Evolutionary conservation across 2,329 filamentous ascomycete genomes (phyloP).

Genomic region (Aspergillus tanneri): DNA sequence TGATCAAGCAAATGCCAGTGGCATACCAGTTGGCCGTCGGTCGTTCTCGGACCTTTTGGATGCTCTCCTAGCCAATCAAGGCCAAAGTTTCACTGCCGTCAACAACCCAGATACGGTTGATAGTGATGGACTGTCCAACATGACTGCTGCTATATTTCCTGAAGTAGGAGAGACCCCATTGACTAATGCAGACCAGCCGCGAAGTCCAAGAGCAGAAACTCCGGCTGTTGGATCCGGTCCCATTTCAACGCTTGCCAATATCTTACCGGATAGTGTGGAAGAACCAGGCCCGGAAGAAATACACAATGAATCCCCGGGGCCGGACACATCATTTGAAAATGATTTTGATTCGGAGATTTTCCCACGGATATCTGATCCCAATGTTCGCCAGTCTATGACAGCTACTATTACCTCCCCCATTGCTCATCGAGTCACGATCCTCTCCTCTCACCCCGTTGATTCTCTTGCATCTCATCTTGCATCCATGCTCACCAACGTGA

Average conservation of each 20-base stretch:
- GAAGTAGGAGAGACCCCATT: conserved; percentile 12
- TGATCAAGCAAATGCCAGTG: conserved; percentile 16
- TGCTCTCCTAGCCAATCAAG: conserved; percentile 32
- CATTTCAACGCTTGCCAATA: conserved; percentile 19
- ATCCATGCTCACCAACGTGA: conserved; percentile 35
- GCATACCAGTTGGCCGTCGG: conserved; percentile 22
- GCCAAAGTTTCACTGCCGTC: conserved; percentile 19
- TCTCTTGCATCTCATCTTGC: conserved; percentile 44
- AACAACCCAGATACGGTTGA: conserved; percentile 20
- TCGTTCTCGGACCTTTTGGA: conserved; percentile 40
- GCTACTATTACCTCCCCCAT: conserved; percentile 11
- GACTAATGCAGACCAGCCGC: conserved; percentile 7
- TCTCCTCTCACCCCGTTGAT: conserved; percentile 44
- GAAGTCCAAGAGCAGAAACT: conserved; percentile 10
- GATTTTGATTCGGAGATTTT: conserved; percentile 16
- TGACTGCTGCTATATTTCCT: conserved; percentile 21
- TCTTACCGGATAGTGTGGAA: conserved; percentile 34
- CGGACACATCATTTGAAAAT: conserved; percentile 14
- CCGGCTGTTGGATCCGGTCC: conserved; percentile 8
- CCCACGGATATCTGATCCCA: conserved; percentile 21
- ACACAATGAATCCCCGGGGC: conserved; percentile 14
- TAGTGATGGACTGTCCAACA: conserved; percentile 25
- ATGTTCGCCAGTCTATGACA: conserved; percentile 16
- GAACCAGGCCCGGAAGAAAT: conserved; percentile 28
- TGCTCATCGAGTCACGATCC: conserved; percentile 43